Base-by-base conservation (phyloP, 352 stramenopile species). In the Globisporangium okanoganense region DNA sequence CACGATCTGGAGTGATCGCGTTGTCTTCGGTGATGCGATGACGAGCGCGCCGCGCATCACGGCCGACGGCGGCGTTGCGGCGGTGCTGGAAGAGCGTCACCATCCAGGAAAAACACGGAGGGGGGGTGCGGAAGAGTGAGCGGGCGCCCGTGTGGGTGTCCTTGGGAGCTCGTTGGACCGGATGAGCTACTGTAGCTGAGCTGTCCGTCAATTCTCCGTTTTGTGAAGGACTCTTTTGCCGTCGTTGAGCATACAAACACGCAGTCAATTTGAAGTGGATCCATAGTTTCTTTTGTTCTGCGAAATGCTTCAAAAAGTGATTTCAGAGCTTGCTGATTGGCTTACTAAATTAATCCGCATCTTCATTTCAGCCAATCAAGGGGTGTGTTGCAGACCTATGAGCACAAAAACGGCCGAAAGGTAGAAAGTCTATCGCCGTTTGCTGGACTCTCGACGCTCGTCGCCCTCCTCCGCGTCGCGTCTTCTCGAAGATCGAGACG, bases 401-500 rank as follows among this genome's bases (percentile, higher is more conserved):
- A 45, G 5, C 40, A 45, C 40, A 22, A 12, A 43, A 44, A 9
- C 38, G 38, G 14, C 38, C 2, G 16, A 44, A 44, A 44, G 18
- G 16, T 5, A 36, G 24, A 22, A 16, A 14, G 18, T 29, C n/a
- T 36, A 58, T 36, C 52, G 13, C 22, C 35, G 33, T 58, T 6
- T 33, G 29, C 55, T 53, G 25, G 40, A 53, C 33, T 61, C 27
- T 3, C 44, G 54, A 22, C 40, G 38, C 25, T 61, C 54, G n/a
- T 61, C 36, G 41, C 44, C 40, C 14, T 41, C 52, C 6, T 40
- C 48, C 12, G 24, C 45, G n/a, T 58, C 44, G 5, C 44, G 45
- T 27, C 25, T 47, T 24, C 49, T 55, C 49, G 49, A 54, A 3
- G 68, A 73, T 33, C 56, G 62, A 3, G 62, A 67, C 25, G 58